Evolutionary conservation across 2,329 filamentous ascomycete genomes (phyloP).

Genomic region (Albophoma yamanashiensis): DNA sequence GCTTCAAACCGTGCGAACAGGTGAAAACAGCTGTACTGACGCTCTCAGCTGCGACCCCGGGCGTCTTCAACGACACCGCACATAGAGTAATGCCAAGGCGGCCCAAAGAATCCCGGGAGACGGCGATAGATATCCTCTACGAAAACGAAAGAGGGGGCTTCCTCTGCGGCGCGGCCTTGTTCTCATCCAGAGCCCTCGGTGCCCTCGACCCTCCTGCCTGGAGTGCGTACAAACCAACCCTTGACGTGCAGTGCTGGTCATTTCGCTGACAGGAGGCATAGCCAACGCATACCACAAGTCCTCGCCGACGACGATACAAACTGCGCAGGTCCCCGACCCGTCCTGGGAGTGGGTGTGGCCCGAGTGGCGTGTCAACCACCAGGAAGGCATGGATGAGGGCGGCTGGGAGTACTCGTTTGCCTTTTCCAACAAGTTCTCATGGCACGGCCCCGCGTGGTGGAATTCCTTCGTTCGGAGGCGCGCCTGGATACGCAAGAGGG

Average conservation of each 20-base stretch:
- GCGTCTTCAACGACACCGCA: slow-evolving; percentile 10
- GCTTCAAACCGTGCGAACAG: background rate
- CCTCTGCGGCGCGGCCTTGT: slow-evolving; percentile 80
- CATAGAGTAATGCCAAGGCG: slow-evolving; percentile 24
- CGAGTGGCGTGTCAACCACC: slow-evolving; percentile 56
- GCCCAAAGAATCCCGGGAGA: slow-evolving; percentile 30
- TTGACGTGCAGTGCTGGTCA: slow-evolving; percentile 1
- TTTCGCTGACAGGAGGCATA: slow-evolving; percentile 4
- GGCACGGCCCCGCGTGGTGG: slow-evolving; percentile 89
- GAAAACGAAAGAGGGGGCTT: slow-evolving; percentile 92
- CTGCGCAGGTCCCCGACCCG: slow-evolving; percentile 86
- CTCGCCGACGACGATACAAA: slow-evolving; percentile 60
- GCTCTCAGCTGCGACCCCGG: slow-evolving; percentile 19
- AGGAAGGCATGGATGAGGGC: slow-evolving; percentile 68
- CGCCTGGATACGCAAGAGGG: slow-evolving; percentile 75
- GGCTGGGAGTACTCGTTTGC: slow-evolving; percentile 96
- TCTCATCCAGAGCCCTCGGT: slow-evolving; percentile 75
- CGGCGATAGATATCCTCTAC: slow-evolving; percentile 77
- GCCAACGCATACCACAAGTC: slow-evolving; percentile 54
- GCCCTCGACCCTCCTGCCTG: slow-evolving; percentile 79
- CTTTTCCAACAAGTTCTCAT: slow-evolving; percentile 63
- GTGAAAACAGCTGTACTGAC: background rate
- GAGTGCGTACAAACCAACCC: slow-evolving; percentile 33
- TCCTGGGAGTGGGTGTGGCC: slow-evolving; percentile 84
- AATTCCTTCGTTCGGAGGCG: slow-evolving; percentile 88